Conservation (phyloP, 257 asterid species). For the Striga asiatica region DNA sequence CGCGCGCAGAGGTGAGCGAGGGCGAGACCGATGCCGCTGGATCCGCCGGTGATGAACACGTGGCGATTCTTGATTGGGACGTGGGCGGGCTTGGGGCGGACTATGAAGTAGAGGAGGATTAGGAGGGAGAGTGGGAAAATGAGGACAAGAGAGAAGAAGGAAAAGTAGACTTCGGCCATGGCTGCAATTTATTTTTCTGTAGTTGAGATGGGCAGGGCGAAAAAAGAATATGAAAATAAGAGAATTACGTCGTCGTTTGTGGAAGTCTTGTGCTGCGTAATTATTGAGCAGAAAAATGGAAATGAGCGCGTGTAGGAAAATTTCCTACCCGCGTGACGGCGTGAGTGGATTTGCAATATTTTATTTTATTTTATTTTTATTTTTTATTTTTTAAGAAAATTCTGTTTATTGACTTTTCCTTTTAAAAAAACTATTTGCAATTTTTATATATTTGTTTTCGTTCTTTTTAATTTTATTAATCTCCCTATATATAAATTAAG, state of each 20-base stretch:
- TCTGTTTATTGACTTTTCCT: too few species aligned
- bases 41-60: conserved; percentile 92
- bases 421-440: too few species aligned
- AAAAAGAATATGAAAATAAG: not conserved
- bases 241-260: not conserved
- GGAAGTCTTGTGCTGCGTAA: not conserved
- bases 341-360: too few species aligned
- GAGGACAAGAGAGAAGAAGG: conserved; percentile 36
- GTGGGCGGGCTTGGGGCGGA: conserved; percentile 56
- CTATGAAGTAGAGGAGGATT: conserved; percentile 45
- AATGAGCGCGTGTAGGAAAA: too few species aligned
- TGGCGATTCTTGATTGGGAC: conserved; percentile 77
- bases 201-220: not conserved
- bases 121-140: conserved; percentile 51
- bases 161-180: conserved; percentile 42
- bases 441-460: too few species aligned
- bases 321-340: too few species aligned
- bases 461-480: too few species aligned
- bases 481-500: too few species aligned
- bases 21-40: conserved; percentile 96
- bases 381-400: too few species aligned
- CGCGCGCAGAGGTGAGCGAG: conserved; percentile 67
- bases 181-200: not conserved
- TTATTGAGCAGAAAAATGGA: too few species aligned
- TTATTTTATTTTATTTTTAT: too few species aligned